Percentiles rank a stretch among this genome's conserved stretches.
Conservation (phyloP, 1,139 yeast species). For the Sugiyamaella japonica region DNA sequence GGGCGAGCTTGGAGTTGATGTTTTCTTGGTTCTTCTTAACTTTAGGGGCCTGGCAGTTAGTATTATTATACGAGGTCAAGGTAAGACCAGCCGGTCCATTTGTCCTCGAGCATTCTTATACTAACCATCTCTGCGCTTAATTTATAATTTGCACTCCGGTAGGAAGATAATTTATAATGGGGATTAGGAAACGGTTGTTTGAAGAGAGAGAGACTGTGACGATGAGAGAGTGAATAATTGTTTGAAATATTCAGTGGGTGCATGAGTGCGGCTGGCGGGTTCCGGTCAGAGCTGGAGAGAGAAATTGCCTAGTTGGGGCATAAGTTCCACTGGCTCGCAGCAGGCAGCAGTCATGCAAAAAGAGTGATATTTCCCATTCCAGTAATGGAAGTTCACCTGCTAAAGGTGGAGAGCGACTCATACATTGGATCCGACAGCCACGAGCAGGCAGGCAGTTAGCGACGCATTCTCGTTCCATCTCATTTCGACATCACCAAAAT, state of each 20-base stretch:
- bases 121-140: constrained; percentile 94
- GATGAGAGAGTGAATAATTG: background rate
- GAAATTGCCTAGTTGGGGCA: background rate
- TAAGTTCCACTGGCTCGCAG: background rate
- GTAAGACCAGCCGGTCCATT: too few species aligned
- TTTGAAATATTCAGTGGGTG: background rate
- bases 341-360: background rate
- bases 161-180: constrained; percentile 15
- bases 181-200: background rate
- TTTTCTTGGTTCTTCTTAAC: constrained; percentile 83
- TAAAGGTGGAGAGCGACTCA: constrained; percentile 1
- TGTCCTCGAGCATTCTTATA: constrained; percentile 40
- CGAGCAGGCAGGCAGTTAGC: constrained; percentile 2
- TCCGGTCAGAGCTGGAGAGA: background rate
- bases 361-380: background rate
- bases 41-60: constrained; percentile 79
- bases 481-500: constrained; percentile 18
- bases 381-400: constrained; percentile 1
- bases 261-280: constrained; percentile 13
- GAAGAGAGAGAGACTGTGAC: background rate
- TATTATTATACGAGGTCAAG: background rate
- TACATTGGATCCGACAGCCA: background rate
- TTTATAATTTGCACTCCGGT: constrained; percentile 80
- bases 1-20: constrained; percentile 98
- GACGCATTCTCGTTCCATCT: constrained; percentile 6